Conservation (phyloP, 495 filamentous ascomycete species). For the Parmelia sp. region DNA sequence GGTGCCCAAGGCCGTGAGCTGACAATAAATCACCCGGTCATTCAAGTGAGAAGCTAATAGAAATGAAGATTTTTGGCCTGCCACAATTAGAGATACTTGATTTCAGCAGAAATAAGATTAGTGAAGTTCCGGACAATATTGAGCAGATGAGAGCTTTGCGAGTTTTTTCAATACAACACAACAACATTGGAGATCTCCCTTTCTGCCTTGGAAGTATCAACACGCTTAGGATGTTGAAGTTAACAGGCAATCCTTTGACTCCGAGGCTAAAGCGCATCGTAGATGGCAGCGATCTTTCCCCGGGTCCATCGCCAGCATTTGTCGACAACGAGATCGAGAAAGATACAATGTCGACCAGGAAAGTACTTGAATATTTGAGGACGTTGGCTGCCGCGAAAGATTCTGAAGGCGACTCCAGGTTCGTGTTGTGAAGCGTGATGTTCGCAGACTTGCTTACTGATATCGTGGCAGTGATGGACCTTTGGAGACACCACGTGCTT, state of each 20-base stretch:
- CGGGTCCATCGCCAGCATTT: slow-evolving; percentile 26
- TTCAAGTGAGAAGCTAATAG: slow-evolving; percentile 28
- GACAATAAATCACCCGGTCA: slow-evolving; percentile 1
- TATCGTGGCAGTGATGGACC: slow-evolving; percentile 41
- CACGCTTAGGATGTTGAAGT: slow-evolving; percentile 77
- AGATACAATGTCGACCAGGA: slow-evolving; percentile 61
- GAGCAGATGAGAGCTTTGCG: slow-evolving; percentile 68
- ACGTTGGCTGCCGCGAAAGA: slow-evolving; percentile 55
- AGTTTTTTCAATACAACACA: slow-evolving; percentile 74
- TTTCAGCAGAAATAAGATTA: slow-evolving; percentile 78
- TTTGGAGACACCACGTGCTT: slow-evolving; percentile 67
- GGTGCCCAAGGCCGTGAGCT: slow-evolving; percentile 75
- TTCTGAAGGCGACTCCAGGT: slow-evolving; percentile 60
- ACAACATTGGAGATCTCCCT: slow-evolving; percentile 77
- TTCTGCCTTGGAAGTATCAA: slow-evolving; percentile 80
- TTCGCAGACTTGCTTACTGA: slow-evolving; percentile 8
- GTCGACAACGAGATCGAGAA: slow-evolving; percentile 49
- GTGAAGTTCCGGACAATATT: slow-evolving; percentile 69
- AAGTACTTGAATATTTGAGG: slow-evolving; percentile 73
- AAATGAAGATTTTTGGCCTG: slow-evolving; percentile 63
- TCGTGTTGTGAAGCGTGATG: slow-evolving; percentile 30
- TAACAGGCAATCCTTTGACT: slow-evolving; percentile 75
- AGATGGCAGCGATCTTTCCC: slow-evolving; percentile 38
- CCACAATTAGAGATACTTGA: slow-evolving; percentile 87
- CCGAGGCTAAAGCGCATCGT: slow-evolving; percentile 42